These are phyloP conservation scores for Cetradonia linearis DNA, from an alignment of 495 filamentous ascomycete genomes.

Conservation along the genomic window DNA sequence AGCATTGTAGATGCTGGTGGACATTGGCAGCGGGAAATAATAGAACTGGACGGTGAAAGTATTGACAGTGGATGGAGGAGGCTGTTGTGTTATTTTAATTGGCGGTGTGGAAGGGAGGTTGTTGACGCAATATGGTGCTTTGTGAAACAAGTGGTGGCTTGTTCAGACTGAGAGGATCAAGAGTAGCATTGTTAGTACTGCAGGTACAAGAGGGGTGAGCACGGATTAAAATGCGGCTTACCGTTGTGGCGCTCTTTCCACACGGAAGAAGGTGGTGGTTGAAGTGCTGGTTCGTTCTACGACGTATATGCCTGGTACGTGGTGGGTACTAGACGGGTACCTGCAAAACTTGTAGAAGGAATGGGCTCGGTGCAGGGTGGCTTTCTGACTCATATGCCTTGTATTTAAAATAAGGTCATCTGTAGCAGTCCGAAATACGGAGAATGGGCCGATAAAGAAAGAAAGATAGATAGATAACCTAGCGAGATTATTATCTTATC, in stretches of 20 bases:
- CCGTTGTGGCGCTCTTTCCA: background rate
- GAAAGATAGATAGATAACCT: background rate
- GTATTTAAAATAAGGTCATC: background rate
- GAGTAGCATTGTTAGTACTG: background rate
- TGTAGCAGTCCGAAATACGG: background rate
- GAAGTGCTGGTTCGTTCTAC: background rate
- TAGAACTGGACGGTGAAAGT: background rate
- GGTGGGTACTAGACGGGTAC: background rate
- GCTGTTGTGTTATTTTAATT: constrained; percentile 3
- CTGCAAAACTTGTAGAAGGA: background rate
- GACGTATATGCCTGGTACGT: too few relatives aligned
- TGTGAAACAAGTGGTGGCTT: background rate
- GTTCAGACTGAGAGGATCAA: background rate
- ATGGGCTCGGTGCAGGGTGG: background rate
- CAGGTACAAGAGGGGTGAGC: background rate
- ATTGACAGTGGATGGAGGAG: background rate
- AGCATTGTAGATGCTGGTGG: constrained; percentile 7
- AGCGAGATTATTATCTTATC: background rate
- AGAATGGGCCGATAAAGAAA: background rate
- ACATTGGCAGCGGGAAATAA: constrained; percentile 12
- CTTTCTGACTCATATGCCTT: background rate
- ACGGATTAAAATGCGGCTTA: constrained; percentile 6
- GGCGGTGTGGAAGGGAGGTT: constrained; percentile 9
- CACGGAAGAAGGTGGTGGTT: background rate
- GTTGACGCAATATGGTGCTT: constrained; percentile 1